phyloP scores from a whole-genome alignment of 331 rosid genomes.

The Saraca asoca region DNA sequence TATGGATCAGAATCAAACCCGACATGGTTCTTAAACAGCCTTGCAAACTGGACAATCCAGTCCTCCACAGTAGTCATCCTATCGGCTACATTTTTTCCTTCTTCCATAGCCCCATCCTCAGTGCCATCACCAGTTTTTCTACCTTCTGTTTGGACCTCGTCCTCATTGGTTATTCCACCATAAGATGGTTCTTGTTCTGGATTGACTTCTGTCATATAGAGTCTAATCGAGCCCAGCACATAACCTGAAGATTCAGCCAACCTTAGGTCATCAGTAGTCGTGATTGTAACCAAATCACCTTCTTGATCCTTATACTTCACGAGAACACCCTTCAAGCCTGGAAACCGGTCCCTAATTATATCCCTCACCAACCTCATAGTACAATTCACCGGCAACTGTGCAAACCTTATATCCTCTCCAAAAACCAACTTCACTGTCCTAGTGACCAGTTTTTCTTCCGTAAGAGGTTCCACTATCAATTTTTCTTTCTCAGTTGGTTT shows the following conservation, averaged over 20 bases:
- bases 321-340: constrained; percentile 78
- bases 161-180: constrained; percentile 46
- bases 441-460: constrained; percentile 46
- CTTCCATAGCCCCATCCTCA: constrained; percentile 51
- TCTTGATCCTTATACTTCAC: constrained; percentile 82
- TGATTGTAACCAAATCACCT: constrained; percentile 88
- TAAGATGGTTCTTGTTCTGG: constrained; percentile 64
- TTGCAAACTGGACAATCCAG: constrained; percentile 90
- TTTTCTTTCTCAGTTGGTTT: constrained; percentile 43
- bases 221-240: constrained; percentile 44
- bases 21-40: constrained; percentile 91
- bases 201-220: constrained; percentile 60
- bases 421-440: constrained; percentile 85
- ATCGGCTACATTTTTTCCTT: constrained; percentile 34
- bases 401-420: constrained; percentile 96
- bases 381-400: constrained; percentile 69
- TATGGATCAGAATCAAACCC: constrained; percentile 85
- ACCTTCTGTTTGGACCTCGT: constrained; percentile 18
- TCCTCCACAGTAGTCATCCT: constrained; percentile 58
- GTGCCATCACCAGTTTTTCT: constrained; percentile 24
- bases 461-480: constrained; percentile 31
- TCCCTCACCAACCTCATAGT: constrained; percentile 68
- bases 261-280: constrained; percentile 68
- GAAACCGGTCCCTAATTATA: constrained; percentile 66
- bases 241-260: constrained; percentile 64